phyloP scores from a whole-genome alignment of 2,329 filamentous ascomycete genomes.

The Nigrospora oryzae region DNA sequence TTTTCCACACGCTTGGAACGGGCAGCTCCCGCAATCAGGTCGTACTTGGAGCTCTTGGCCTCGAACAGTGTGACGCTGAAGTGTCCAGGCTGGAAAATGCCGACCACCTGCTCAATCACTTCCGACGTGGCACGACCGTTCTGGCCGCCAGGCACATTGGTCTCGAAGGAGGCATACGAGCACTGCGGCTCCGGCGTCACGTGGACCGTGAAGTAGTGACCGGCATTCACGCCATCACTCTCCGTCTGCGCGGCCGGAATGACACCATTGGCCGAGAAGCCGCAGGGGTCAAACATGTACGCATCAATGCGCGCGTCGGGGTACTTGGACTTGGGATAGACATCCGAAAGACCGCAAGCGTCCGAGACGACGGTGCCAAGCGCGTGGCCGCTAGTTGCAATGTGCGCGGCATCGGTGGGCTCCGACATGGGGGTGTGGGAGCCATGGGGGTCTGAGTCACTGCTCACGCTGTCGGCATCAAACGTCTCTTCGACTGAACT shows the following conservation, averaged over 20 bases:
- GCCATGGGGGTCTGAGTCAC: constrained; percentile 41
- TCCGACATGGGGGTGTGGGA: constrained; percentile 49
- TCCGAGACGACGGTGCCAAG: constrained; percentile 90
- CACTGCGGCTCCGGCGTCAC: constrained; percentile 96
- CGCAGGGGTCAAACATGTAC: constrained; percentile 93
- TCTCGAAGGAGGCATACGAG: constrained; percentile 97
- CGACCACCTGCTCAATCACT: constrained; percentile 86
- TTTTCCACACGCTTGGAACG: constrained; percentile 56
- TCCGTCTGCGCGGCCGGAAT: constrained; percentile 62
- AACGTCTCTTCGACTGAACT: constrained; percentile 47
- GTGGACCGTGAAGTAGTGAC: constrained; percentile 96
- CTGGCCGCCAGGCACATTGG: constrained; percentile 87
- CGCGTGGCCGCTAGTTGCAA: constrained; percentile 89
- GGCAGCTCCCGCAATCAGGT: constrained; percentile 20
- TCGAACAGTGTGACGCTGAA: constrained; percentile 97
- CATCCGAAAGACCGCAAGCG: constrained; percentile 75
- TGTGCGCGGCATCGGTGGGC: constrained; percentile 55
- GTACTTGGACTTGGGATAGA: constrained; percentile 81
- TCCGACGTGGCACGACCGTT: constrained; percentile 82
- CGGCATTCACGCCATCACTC: constrained; percentile 39
- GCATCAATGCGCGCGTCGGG: constrained; percentile 91
- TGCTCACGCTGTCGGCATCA: constrained; percentile 73
- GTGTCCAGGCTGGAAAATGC: constrained; percentile 94
- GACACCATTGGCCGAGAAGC: constrained; percentile 95
- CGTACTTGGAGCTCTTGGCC: constrained; percentile 55